Base-by-base conservation (phyloP, 169 alveolate genomes). In the Eimeria falciformis region DNA sequence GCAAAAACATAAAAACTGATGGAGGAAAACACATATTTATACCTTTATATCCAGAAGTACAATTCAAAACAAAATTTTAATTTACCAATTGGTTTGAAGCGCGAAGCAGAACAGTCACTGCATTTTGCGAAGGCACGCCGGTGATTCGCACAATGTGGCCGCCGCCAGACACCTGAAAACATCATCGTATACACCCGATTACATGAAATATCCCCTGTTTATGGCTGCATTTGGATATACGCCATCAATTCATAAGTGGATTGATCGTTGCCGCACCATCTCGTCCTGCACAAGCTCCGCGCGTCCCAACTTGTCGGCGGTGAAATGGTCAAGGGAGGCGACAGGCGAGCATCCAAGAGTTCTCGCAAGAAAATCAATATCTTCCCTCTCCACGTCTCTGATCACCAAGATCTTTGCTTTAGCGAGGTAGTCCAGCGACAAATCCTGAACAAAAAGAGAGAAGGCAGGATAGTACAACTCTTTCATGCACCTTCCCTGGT, bases 321-420 rank as follows among this genome's bases (percentile, higher is more conserved):
- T 98, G 95, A 99, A 98, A 93, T 98, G 98, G 93, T 99, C 99
- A 56, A 99, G 95, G 86, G 99, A 98, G 25, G 99, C 99, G 66
- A 98, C 98, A 75, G 99, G 99, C 94, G 96, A 96, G 65, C 99
- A 97, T 53, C 98, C 98, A 56, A 98, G 93, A 7, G 99, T 98
- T 66, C 96, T 97, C 40, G 99, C 93, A 40, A 98, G 97, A 94
- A 98, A 98, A 85, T 98, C 99, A 14, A 99, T 97, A 78, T 98
- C 99, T 71, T 98, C 99, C 90, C 99, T 96, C 92, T 98, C 99
- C 66, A 99, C 97, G 95, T 99, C 99, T 91, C 97, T 97, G 33
- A 99, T 97, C 89, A 99, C 99, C 98, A 99, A 96, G 73, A 99
- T 98, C 94, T 98, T 98, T 25, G 99, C 98, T 96, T 98, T 98